phyloP scores from a whole-genome alignment of 2,329 filamentous ascomycete genomes.

The Chalaropsis thielavioides region DNA sequence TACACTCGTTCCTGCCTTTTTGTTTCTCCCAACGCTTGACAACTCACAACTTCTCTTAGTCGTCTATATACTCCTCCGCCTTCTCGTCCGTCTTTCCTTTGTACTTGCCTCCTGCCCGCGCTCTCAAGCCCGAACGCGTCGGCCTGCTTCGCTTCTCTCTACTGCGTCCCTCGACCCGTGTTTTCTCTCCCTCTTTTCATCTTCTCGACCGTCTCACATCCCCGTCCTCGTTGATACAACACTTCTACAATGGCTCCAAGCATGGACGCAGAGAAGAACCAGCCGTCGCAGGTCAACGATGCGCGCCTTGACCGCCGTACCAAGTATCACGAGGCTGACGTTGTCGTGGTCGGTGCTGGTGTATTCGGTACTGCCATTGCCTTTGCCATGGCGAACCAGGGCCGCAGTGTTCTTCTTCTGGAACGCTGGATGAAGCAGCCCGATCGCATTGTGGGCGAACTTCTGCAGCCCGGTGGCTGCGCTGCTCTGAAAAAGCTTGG shows the following conservation, averaged over 20 bases:
- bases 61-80: background rate
- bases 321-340: constrained; percentile 54
- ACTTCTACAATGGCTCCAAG: background rate
- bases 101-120: no score
- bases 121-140: background rate
- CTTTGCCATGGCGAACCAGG: constrained; percentile 72
- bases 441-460: constrained; percentile 87
- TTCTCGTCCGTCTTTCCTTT: background rate
- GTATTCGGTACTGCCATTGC: constrained; percentile 80
- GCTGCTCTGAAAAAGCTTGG: constrained; percentile 67
- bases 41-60: background rate
- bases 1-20: background rate
- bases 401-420: constrained; percentile 76
- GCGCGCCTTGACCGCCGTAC: constrained; percentile 5
- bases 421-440: constrained; percentile 85
- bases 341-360: constrained; percentile 84
- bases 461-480: constrained; percentile 85
- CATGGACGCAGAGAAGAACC: background rate
- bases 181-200: background rate
- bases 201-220: background rate
- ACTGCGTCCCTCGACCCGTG: background rate
- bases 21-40: background rate
- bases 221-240: background rate
- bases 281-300: background rate
- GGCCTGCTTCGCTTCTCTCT: background rate